Conservation (phyloP, 2,329 filamentous ascomycete species). For the Nemania sp. region DNA sequence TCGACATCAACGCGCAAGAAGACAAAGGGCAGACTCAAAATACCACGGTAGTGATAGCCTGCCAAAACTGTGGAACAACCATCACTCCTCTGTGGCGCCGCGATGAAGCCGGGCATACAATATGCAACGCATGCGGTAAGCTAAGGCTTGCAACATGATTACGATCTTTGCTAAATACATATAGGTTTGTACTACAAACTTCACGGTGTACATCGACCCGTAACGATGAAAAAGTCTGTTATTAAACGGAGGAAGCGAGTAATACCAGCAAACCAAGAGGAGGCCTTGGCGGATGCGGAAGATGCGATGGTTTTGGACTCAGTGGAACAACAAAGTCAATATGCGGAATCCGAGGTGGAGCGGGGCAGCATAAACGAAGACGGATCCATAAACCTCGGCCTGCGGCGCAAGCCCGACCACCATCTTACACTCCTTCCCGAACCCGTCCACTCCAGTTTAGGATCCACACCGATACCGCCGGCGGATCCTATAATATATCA, state of each 20-base stretch:
- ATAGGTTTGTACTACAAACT: constrained; percentile 93
- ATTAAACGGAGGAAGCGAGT: constrained; percentile 96
- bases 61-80: constrained; percentile 95
- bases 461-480: constrained; percentile 49
- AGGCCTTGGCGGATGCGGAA: constrained; percentile 44
- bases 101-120: constrained; percentile 92
- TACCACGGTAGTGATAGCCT: constrained; percentile 78
- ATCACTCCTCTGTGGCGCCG: constrained; percentile 95
- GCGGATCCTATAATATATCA: constrained; percentile 58
- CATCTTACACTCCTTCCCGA: constrained; percentile 54
- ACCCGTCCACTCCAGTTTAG: constrained; percentile 50
- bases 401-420: constrained; percentile 54
- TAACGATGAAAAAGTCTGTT: constrained; percentile 98
- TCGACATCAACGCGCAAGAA: constrained; percentile 56
- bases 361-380: constrained; percentile 65
- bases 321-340: constrained; percentile 48
- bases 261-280: constrained; percentile 71
- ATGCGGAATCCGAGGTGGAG: constrained; percentile 49
- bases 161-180: constrained; percentile 32
- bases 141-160: constrained; percentile 41
- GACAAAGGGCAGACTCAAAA: constrained; percentile 46
- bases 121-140: constrained; percentile 96
- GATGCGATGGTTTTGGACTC: constrained; percentile 53
- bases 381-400: constrained; percentile 66
- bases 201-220: constrained; percentile 88